Evolutionary conservation across 805 yeast genomes (phyloP), one percentile per base, ranked within the genome.

Genomic region (Yarrowia porcina): DNA sequence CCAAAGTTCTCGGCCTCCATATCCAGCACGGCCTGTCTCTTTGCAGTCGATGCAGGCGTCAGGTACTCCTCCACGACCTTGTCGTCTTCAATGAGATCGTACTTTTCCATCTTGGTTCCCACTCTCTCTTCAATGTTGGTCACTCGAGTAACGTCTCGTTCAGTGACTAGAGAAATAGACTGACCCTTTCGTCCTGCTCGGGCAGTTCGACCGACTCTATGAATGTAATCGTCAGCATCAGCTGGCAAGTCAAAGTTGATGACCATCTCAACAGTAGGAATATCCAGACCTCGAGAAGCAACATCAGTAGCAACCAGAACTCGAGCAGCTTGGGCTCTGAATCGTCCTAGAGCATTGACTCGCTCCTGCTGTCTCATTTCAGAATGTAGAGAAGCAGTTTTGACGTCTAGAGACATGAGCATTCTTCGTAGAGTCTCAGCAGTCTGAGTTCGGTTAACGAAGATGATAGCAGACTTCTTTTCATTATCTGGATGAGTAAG

Each of bases 181-280:
- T 85, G 90, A 76, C 99, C 99, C 57, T 78, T 76, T 69, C 96
- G 81, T 1, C 98, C 98, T 2, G 98, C 98, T 82, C 99, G 88
- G 10, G 98, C 99, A 12, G 99, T 93, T 83, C 99, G 89, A 78
- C 99, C 99, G 11, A 93, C 96, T 74, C 99, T 81, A 76, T 94
- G 99, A 61, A 94, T 91, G 70, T 90, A 94, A 66, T 94, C 97
- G 71, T 94, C 97, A 3, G 98, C 89, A 71, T 94, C 97, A 0
- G 94, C 91, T 5, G 99, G 99, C 23, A 94, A 83, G 71, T 94
- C 98, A 71, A 83, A 94, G 72, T 94, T 94, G 25, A 94, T 76
- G 25, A 94, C 98, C 68, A 94, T 78, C 71, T 87, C 93, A 3
- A 94, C 99, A 9, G 84, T 80, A 11, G 98, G 99, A 63, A 94